Conservation (phyloP, 2,329 filamentous ascomycete genomes). For the Corinectria fuckeliana region DNA sequence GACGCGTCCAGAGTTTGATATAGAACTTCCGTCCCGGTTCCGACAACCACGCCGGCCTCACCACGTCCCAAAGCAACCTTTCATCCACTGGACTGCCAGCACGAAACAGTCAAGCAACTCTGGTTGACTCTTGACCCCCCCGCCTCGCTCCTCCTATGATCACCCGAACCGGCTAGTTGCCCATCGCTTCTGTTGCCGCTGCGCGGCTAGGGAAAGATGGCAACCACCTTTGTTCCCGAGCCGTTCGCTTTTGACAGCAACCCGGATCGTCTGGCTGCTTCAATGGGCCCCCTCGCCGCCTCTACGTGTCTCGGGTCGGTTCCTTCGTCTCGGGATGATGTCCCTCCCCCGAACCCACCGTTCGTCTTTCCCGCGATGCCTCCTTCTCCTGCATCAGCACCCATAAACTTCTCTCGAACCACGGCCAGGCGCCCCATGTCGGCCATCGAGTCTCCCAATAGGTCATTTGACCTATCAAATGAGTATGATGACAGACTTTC, state of each 20-base stretch:
- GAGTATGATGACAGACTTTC: slow-evolving; percentile 38
- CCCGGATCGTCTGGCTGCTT: slow-evolving; percentile 33
- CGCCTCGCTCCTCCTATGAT: slow-evolving; percentile 47
- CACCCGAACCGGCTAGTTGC: slow-evolving; percentile 45
- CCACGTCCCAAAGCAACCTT: neutral
- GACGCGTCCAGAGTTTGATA: slow-evolving; percentile 12
- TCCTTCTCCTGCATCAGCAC: slow-evolving; percentile 52
- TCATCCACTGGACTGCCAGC: slow-evolving; percentile 11
- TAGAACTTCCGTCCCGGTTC: slow-evolving; percentile 13
- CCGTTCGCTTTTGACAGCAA: slow-evolving; percentile 39
- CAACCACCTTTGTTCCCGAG: slow-evolving; percentile 49
- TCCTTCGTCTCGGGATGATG: slow-evolving; percentile 15
- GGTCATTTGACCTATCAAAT: slow-evolving; percentile 38
- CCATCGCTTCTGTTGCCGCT: slow-evolving; percentile 55
- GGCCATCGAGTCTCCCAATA: slow-evolving; percentile 54
- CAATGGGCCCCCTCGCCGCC: slow-evolving; percentile 27
- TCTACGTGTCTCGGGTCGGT: slow-evolving; percentile 25
- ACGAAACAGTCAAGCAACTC: slow-evolving; percentile 18
- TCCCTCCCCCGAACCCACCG: slow-evolving; percentile 65
- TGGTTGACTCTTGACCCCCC: slow-evolving; percentile 9
- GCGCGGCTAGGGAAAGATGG: slow-evolving; percentile 56
- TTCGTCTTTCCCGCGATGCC: slow-evolving; percentile 67
- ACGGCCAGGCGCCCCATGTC: slow-evolving; percentile 60
- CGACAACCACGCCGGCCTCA: neutral
- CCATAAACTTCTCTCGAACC: slow-evolving; percentile 55